Evolutionary conservation across 2,329 filamentous ascomycete genomes (phyloP).

Genomic region (Elsinoe australis): DNA sequence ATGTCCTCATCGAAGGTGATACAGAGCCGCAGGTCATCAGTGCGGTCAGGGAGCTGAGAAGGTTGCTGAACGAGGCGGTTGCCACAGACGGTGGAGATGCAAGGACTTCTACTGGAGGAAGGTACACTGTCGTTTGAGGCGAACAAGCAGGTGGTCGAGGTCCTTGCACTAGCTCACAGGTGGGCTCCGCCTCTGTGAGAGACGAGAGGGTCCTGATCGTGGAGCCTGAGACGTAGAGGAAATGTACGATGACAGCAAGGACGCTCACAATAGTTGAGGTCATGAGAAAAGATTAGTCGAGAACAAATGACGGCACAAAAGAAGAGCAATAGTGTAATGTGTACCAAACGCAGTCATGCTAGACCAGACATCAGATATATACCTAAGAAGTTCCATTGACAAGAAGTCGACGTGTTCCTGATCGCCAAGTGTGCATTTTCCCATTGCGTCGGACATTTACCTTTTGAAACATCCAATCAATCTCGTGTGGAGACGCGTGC

Average conservation of each 20-base stretch:
- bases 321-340: no score
- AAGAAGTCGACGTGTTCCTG: no score
- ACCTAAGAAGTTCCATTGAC: no score
- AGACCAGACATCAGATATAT: no score
- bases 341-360: no score
- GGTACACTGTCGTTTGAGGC: constrained; percentile 67
- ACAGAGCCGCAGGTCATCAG: constrained; percentile 87
- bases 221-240: no score
- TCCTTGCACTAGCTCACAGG: not conserved
- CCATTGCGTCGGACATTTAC: not conserved
- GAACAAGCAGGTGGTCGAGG: not conserved
- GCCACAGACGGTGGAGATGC: constrained; percentile 82
- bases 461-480: not conserved
- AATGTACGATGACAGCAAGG: no score
- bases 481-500: not conserved
- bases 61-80: constrained; percentile 81
- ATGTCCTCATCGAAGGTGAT: constrained; percentile 95
- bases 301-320: no score
- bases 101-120: constrained; percentile 62
- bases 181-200: no score
- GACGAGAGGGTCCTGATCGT: no score
- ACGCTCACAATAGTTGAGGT: no score
- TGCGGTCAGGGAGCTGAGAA: constrained; percentile 82
- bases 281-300: no score
- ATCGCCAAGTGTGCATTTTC: not conserved